These are phyloP conservation scores for Paracorniculantispora psalliotae DNA, from an alignment of 2,329 filamentous ascomycete genomes.

Conservation along the genomic window DNA sequence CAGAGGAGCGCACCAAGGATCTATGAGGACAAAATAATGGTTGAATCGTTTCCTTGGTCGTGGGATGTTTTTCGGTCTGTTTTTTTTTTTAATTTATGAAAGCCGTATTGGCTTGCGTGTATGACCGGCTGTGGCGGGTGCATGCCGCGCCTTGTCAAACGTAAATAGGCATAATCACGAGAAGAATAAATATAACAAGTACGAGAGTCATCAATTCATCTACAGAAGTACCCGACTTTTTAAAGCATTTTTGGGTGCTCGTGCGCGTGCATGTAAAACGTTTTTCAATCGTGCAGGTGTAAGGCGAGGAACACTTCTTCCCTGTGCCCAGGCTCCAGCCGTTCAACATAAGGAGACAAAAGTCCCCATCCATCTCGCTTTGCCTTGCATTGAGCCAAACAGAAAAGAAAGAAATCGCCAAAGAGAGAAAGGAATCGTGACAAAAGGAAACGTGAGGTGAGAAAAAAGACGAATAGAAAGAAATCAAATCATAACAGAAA, in stretches of 20 bases:
- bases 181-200: neutral
- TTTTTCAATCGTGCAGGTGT: neutral
- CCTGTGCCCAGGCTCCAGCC: neutral
- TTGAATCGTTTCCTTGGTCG: too few relatives aligned
- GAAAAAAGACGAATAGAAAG: neutral
- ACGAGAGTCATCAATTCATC: neutral
- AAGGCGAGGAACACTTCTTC: neutral
- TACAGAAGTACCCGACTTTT: neutral
- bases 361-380: neutral
- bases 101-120: too few relatives aligned
- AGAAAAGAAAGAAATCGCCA: neutral
- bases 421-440: neutral
- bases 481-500: neutral
- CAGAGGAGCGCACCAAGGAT: conserved; percentile 44
- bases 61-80: too few relatives aligned
- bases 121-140: too few relatives aligned
- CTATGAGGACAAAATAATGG: conserved; percentile 28
- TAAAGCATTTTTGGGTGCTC: neutral
- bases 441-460: neutral
- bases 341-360: neutral
- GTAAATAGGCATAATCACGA: neutral
- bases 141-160: too few relatives aligned
- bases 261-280: neutral
- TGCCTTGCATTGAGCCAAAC: neutral
- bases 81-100: neutral